Base-by-base conservation (phyloP, 75 land plant genomes). In the Adiantum capillusveneris region DNA sequence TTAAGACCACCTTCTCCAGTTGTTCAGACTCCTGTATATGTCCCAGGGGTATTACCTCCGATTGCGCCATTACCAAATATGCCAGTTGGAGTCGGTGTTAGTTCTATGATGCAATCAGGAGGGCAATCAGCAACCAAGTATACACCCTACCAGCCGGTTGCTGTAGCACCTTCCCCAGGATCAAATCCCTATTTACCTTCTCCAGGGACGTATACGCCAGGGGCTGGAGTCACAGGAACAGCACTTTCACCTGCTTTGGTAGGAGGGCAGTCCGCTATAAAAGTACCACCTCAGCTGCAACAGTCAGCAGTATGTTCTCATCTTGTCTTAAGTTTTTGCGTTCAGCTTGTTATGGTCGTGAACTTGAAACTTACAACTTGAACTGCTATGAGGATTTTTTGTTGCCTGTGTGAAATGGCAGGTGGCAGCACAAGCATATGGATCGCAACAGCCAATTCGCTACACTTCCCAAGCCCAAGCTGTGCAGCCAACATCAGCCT, bases 401-500 rank as follows among this genome's bases (percentile, higher is more conserved):
- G 18, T 27, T 11, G 19, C 31, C 9, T n/a, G 19, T 30, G 29
- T 22, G 54, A 25, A 31, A 50, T 52, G 14, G 7, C 1, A 29
- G 29, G n/a, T 62, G 28, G 62, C 67, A 43, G 70, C 56, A 30
- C 25, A 48, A 51, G 48, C 79, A 2, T 74, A 67, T 62, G 71
- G 64, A 36, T 46, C 46, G 5, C 79, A 66, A 30, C 77, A 73
- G 27, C 58, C 79, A 31, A 62, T 66, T 22, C 56, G 78, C 34
- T 77, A 74, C 31, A 29, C 57, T 46, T 56, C 79, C 1, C 77
- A 58, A 29, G 62, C 58, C 11, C 45, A 71, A 41, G 44, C 70
- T 41, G n/a, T 77, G 65, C 77, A 77, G 27, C 63, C 72, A 12
- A 50, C 59, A 55, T 44, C 79, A 1, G 59, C 66, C 18, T 68